Evolutionary conservation across 441 rosid genomes (phyloP), one percentile per base, ranked within the genome.

Genomic region (Dalechampia spathulata): DNA sequence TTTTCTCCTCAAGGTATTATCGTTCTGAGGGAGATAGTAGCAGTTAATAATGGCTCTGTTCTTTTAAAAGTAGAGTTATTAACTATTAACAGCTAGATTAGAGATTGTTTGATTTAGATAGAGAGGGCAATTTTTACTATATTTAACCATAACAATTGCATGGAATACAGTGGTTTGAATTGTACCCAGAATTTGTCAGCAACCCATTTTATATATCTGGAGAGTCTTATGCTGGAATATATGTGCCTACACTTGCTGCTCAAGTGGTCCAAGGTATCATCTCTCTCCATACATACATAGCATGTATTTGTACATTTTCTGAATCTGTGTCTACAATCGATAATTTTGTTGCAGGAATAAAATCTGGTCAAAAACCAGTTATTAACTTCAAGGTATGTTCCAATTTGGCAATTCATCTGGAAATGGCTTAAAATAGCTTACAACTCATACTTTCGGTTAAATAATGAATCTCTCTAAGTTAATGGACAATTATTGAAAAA

Each of bases 161-260:
- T 39, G 49, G 26, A 16, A 38, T 22, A 25, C 43, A 82, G 87
- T 84, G 87, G 91, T 79, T 79, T 32, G 58, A 50, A 25, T 50
- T 59, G 34, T 84, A 62, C 39, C 80, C 83, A 30, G 87, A 84
- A 51, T 84, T 81, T 40, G 23, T 37, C 17, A 53, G 26, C 49
- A 84, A 81, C 60, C 85, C 83, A 55, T 84, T 84, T 59, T 84
- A 70, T 46, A 57, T 84, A 7, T 13, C 87, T 0, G 85, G 91
- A 57, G 91, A 83, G 63, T 83, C 91, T 1, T 83, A 75, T 58
- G 91, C 82, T 5, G 91, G 91, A 44, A 27, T 84, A 46, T 84
- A 81, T 41, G 77, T 84, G 4, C 85, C 91, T 6, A 81, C 83
- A 19, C 87, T 84, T 38, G 65, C 83, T 46, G 54, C 69, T 49